Conservation (phyloP, 805 yeast species). For the Pichia scutulata region DNA sequence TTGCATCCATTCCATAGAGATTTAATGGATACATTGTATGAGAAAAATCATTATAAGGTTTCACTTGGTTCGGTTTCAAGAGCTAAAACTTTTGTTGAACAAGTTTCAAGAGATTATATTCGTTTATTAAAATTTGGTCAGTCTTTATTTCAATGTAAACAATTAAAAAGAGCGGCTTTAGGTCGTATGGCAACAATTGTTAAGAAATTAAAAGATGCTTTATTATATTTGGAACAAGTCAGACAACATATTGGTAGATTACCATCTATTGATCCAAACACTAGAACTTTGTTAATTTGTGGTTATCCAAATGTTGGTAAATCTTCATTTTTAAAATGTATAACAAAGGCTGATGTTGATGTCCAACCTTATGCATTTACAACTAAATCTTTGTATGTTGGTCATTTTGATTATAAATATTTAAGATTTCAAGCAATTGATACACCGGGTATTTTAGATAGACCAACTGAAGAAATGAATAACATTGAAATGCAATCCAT, state of each 20-base stretch:
- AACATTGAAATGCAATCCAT: slow-evolving; percentile 99
- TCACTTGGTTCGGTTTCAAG: slow-evolving; percentile 91
- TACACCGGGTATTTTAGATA: slow-evolving; percentile 97
- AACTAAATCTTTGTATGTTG: slow-evolving; percentile 93
- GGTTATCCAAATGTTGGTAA: slow-evolving; percentile 99
- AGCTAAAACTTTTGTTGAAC: slow-evolving; percentile 91
- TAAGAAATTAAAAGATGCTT: slow-evolving; percentile 91
- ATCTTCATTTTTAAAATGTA: slow-evolving; percentile 85
- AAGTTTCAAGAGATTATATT: slow-evolving; percentile 91
- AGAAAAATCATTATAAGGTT: slow-evolving; percentile 95
- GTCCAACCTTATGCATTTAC: slow-evolving; percentile 99
- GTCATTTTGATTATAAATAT: slow-evolving; percentile 98
- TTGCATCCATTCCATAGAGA: slow-evolving; percentile 98
- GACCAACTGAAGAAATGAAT: slow-evolving; percentile 99
- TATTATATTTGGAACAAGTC: slow-evolving; percentile 91
- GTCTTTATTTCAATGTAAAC: slow-evolving; percentile 97
- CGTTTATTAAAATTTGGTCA: slow-evolving; percentile 95
- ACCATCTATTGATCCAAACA: slow-evolving; percentile 97
- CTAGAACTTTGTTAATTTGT: slow-evolving; percentile 93
- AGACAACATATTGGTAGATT: slow-evolving; percentile 98
- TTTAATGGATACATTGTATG: slow-evolving; percentile 94
- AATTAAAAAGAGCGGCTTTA: slow-evolving; percentile 94
- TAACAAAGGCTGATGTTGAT: slow-evolving; percentile 97
- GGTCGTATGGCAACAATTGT: slow-evolving; percentile 99
- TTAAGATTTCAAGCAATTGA: slow-evolving; percentile 97